These are phyloP conservation scores for Lasiosphaeriaceae sp. DNA, from an alignment of 495 filamentous ascomycete species.

Conservation along the genomic window DNA sequence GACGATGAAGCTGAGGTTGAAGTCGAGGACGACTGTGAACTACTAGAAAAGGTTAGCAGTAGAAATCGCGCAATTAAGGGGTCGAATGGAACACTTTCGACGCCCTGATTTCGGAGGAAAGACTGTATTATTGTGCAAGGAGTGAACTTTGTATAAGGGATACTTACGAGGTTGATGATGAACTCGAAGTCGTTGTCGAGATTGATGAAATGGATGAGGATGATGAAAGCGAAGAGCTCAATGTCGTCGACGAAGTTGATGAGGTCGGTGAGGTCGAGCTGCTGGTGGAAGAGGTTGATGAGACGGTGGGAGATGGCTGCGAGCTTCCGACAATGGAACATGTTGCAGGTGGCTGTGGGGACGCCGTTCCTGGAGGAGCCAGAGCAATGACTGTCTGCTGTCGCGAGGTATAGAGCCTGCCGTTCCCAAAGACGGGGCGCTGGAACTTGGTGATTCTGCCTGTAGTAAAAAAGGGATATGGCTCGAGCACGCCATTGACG, in stretches of 20 bases:
- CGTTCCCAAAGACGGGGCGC: conserved; percentile 39
- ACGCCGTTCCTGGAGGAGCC: not conserved
- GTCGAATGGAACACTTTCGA: too few species aligned
- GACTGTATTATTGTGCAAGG: too few species aligned
- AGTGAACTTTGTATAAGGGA: too few species aligned
- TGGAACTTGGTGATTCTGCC: conserved; percentile 38
- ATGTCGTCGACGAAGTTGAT: not conserved
- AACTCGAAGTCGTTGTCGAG: not conserved
- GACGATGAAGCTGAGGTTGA: not conserved
- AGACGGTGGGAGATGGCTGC: not conserved
- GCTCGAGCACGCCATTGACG: conserved; percentile 24
- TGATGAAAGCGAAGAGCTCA: not conserved
- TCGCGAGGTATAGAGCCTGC: conserved; percentile 24
- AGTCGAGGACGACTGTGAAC: too few species aligned
- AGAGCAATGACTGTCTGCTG: conserved; percentile 2
- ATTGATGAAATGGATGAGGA: not conserved
- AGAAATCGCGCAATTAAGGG: too few species aligned
- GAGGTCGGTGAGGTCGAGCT: conserved; percentile 4
- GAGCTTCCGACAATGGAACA: not conserved
- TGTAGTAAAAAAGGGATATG: conserved; percentile 27
- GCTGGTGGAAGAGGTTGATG: not conserved
- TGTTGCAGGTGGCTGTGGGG: not conserved
- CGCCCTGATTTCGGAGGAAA: too few species aligned
- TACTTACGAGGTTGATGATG: not conserved
- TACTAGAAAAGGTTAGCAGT: too few species aligned